Evolutionary conservation across 2,329 filamentous ascomycete genomes (phyloP).

Genomic region (Fusarium scirpi): DNA sequence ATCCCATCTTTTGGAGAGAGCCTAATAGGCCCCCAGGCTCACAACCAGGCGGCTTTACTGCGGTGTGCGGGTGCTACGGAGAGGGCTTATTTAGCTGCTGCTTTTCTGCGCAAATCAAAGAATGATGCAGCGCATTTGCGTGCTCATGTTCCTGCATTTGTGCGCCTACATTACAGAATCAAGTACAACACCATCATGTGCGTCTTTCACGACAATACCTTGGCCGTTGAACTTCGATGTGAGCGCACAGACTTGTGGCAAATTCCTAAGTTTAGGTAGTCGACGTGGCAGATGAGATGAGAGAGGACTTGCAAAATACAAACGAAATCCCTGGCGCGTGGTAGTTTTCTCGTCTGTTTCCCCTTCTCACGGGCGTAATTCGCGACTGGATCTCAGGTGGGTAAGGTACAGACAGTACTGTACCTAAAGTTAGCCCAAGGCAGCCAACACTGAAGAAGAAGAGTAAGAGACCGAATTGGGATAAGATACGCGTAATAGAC

Average conservation of each 20-base stretch:
- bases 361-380: background rate
- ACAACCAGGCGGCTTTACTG: background rate
- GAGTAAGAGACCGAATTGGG: background rate
- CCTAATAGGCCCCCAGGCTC: background rate
- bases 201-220: background rate
- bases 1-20: background rate
- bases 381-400: background rate
- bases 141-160: slow-evolving; percentile 4
- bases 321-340: background rate
- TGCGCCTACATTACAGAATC: background rate
- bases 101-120: background rate
- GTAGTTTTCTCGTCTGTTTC: background rate
- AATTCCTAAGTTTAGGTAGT: background rate
- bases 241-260: background rate
- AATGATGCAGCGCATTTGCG: background rate
- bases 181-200: background rate
- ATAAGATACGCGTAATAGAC: background rate
- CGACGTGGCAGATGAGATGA: background rate
- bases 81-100: background rate
- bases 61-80: background rate
- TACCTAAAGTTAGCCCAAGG: background rate
- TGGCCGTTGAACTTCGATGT: background rate
- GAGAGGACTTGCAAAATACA: background rate
- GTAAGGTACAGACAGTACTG: background rate
- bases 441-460: background rate